Evolutionary conservation across 1,284 basidiomycete genomes (phyloP), one percentile per base, ranked within the genome.

Genomic region (Tetrapyrgos nigripes): DNA sequence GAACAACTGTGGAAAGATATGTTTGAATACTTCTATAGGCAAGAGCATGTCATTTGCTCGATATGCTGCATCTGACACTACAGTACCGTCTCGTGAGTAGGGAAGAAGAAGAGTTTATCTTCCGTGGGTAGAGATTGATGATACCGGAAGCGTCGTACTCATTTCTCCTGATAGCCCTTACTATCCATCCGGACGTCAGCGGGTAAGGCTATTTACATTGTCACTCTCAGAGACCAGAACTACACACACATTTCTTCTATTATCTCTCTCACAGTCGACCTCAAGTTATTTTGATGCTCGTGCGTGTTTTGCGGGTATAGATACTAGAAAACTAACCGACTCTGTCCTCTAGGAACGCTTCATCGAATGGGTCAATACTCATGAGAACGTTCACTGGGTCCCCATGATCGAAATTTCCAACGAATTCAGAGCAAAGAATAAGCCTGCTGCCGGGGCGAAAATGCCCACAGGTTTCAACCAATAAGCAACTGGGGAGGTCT

Each of bases 141-240:
- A n/a, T 14, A 23, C 37, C 17, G 37, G 19, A 8, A 40, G 8
- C 14, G 37, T 6, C 19, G 13, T 40, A 9, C 37, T 40, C 4
- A 33, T 8, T 33, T 8, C 31, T 14, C n/a, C 11, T 40, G 35
- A n/a, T 48, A 48, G 23, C 89, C 0, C 84, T 92, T 60, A 92
- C 91, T 0, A 89, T 92, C 29, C 89, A 91, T 66, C 91, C 90
- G 0, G 91, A 93, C 62, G 89, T 91, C n/a, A 87, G 86, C 66
- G 87, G 88, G 83, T 86, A 68, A 69, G 81, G 44, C 28, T 47
- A 17, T 40, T 51, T 66, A 28, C 57, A 62, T 21, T 63, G 66
- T 14, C 48, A n/a, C n/a, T n/a, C 17, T 9, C 4, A 40, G 17
- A n/a, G 17, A n/a, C 6, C 37, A 40, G 13, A n/a, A n/a, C 37